Evolutionary conservation across 2,329 filamentous ascomycete species (phyloP), one percentile per base, ranked within the genome.

Genomic region (Sporothrix brunneoviolacea): DNA sequence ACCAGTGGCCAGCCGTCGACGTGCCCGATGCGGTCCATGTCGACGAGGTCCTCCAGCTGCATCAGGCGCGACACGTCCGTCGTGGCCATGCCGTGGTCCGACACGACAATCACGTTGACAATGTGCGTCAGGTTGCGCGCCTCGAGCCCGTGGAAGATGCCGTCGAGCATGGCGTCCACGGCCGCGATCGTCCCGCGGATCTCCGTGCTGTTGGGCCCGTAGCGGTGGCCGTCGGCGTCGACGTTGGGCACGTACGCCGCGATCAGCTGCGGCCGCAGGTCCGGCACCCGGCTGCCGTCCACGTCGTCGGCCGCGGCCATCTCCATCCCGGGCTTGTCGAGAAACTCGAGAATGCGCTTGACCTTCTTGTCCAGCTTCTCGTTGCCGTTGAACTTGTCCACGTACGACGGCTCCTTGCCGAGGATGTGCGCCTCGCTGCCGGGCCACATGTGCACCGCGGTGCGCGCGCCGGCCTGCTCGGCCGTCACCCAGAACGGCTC

Each of bases 391-490:
- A 80, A 98, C 60, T 82, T 84, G 69, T 97, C 93, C 43, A 97
- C 66, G 61, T 88, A 88, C 9, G 81, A 83, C 3, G 91, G 88
- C 55, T 91, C 83, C 16, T 83, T 72, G n/a, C 76, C 73, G 12
- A 81, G 75, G 54, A 95, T 86, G 64, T 89, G 84, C 6, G 91
- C 91, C 69, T 98, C 93, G 38, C 88, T 94, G 2, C 93, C 93
- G 2, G 93, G 93, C 93, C 93, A 98, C 93, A 98, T 98, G 65
- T 98, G 93, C 22, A 98, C 82, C 1, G 89, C 93, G 27, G 84
- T 82, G 51, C 80, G 79, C 28, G 94, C 74, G 6, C 86, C 86
- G 58, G 89, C 85, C 51, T 79, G 80, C 70, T 97, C 93, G 5
- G 91, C 91, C 1, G 91, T 94, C 22, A 86, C 84, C 93, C 93